Evolutionary conservation across 768 basidiomycete genomes (phyloP).

Genomic region (Suillus variegatus): DNA sequence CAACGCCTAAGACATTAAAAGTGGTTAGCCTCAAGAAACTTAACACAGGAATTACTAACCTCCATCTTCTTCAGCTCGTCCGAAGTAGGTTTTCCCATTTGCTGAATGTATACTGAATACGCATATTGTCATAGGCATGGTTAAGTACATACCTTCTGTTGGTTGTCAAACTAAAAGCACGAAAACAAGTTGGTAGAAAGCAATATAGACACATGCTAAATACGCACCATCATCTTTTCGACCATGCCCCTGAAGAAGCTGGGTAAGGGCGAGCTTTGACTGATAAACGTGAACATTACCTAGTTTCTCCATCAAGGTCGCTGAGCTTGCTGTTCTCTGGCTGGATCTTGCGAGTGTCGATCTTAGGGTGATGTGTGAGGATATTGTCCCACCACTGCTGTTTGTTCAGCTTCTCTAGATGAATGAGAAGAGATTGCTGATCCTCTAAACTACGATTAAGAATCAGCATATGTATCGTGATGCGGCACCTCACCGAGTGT

Average conservation of each 20-base stretch:
- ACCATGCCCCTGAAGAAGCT: slow-evolving; percentile 78
- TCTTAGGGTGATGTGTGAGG: slow-evolving; percentile 91
- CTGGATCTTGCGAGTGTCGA: slow-evolving; percentile 94
- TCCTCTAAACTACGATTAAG: slow-evolving; percentile 59
- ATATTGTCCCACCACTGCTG: slow-evolving; percentile 99
- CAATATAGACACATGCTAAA: not conserved
- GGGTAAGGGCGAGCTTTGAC: slow-evolving; percentile 5
- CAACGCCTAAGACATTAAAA: slow-evolving; percentile 53
- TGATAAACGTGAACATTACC: slow-evolving; percentile 42
- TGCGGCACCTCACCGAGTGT: slow-evolving; percentile 69
- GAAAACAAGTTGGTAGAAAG: slow-evolving; percentile 1
- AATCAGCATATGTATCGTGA: slow-evolving; percentile 2
- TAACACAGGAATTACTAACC: slow-evolving; percentile 38
- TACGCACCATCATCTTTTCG: slow-evolving; percentile 99
- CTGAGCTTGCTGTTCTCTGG: slow-evolving; percentile 95
- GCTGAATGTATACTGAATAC: slow-evolving; percentile 44
- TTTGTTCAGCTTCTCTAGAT: slow-evolving; percentile 85
- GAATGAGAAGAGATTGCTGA: slow-evolving; percentile 66
- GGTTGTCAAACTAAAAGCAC: slow-evolving; percentile 43
- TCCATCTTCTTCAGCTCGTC: slow-evolving; percentile 94
- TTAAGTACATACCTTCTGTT: slow-evolving; percentile 38
- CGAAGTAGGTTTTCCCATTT: slow-evolving; percentile 95
- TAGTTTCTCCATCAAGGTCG: slow-evolving; percentile 94
- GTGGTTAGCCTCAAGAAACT: slow-evolving; percentile 3
- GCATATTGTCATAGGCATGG: not conserved